Evolutionary conservation across 345 rosid genomes (phyloP), one percentile per base, ranked within the genome.

Genomic region (Brassica incana): DNA sequence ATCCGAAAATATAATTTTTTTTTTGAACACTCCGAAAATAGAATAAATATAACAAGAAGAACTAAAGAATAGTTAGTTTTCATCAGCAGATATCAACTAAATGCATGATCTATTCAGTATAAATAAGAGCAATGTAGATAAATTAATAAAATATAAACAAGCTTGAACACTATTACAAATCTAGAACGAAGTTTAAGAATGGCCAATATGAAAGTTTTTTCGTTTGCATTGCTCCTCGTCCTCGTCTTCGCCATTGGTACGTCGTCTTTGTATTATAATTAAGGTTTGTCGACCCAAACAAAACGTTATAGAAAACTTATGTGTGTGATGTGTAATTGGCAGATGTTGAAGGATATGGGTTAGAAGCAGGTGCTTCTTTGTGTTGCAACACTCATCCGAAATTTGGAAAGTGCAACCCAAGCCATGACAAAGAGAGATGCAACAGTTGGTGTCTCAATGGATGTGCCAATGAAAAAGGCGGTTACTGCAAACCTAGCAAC

Each of bases 301-400:
- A 3, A 45, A 45, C n/a, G 52, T 11, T 45, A 35, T 5, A 11
- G 5, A 11, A 0, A 45, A 45, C 52, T 11, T 10, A 45, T 45
- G 52, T 5, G 12, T 45, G 15, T 45, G 50, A 45, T 11, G 52
- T 45, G 52, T 45, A 45, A 45, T 45, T 45, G 52, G n/a, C 52
- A 45, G 52, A 45, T 45, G 52, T 45, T 45, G 52, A 45, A 45
- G 52, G 52, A 15, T 50, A 64, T 7, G 6, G 0, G 25, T 3
- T 56, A 36, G 56, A 60, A 35, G 14, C 69, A 35, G 8, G 74
- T 45, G 75, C 54, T 12, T 77, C 75, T 0, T 35, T 70, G 75
- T 77, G 80, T 20, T 77, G 80, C 62, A 70, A 77, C 66, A 77
- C n/a, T 38, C 75, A 70, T 8, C 75, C 75, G 5, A 77, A 63